Conservation (phyloP, 202 grass and related monocot genomes). For the Zoysia matrella region DNA sequence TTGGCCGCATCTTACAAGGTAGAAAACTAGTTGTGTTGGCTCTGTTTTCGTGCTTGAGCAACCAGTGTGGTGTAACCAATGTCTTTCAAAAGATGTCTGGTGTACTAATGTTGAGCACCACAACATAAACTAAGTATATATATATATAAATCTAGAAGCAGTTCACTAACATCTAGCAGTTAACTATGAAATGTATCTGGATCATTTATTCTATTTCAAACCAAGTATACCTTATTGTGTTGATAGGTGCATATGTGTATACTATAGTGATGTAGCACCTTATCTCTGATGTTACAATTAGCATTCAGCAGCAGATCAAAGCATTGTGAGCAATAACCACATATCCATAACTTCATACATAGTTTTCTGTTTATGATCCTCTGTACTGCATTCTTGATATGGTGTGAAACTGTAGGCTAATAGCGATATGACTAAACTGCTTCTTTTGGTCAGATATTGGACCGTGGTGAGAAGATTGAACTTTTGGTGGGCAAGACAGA, state of each 20-base stretch:
- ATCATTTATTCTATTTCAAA: background rate
- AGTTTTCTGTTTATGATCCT: background rate
- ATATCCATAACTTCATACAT: background rate
- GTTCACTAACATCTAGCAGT: background rate
- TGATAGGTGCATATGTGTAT: background rate
- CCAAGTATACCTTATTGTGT: background rate
- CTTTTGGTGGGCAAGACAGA: conserved; percentile 95
- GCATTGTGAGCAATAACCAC: background rate
- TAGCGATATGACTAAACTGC: background rate
- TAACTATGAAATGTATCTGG: background rate
- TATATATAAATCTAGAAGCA: background rate
- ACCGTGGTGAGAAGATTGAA: conserved; percentile 95
- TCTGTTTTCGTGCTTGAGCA: background rate
- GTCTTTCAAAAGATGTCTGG: background rate
- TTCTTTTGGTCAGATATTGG: conserved; percentile 72
- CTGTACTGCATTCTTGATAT: background rate
- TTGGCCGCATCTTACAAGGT: background rate
- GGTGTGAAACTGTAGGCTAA: background rate
- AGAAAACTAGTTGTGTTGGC: background rate
- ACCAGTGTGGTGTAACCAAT: background rate
- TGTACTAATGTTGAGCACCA: background rate
- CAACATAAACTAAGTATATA: background rate
- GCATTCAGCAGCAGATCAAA: background rate
- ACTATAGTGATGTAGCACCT: background rate
- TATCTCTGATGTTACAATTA: background rate